Evolutionary conservation across 2,329 filamentous ascomycete species (phyloP), one percentile per base, ranked within the genome.

Genomic region (Penicillium paneum): DNA sequence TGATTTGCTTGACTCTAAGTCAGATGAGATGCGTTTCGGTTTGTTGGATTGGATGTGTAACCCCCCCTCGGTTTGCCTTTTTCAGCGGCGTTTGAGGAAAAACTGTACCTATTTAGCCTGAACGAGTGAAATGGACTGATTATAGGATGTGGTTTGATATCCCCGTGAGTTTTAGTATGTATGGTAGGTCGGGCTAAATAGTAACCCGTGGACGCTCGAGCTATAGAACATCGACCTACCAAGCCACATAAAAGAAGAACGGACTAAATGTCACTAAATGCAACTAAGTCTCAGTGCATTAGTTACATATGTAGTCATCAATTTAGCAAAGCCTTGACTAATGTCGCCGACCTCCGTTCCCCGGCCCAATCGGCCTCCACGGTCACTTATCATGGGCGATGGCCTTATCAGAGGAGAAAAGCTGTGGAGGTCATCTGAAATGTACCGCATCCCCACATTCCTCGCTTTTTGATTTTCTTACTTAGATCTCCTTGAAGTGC

Each of bases 341-440:
- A 64, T 57, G 58, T 52, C 42, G 57, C 41, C 56, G 46, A 58
- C 17, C 34, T 42, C 45, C 49, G 36, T 46, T 21, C 42, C 43
- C 31, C 48, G 49, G 43, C 48, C 62, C 61, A 63, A 64, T 64
- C 61, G 63, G 61, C 59, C 56, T 56, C 29, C 41, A 39, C 49
- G 45, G 45, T 50, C 39, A 56, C 59, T 62, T 64, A 64, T 64
- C 62, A 56, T 45, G 26, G 53, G 19, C 13, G 29, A 24, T 13
- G 24, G 8, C 29, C 52, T 61, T 59, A 63, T 62, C 57, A 47
- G 46, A 38, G 36, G 21, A 24, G 17, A 32, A 31, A 43, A 35
- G 34, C 21, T 5, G 3, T 24, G 21, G 21, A 24, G 2, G 21
- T 5, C 44, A 34, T 42, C 40, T 56, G 51, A 61, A 58, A 57